Percentiles rank a stretch among this genome's conserved stretches.
phyloP scores from a whole-genome alignment of 768 basidiomycete species.

The Rhodotorula graminis region DNA sequence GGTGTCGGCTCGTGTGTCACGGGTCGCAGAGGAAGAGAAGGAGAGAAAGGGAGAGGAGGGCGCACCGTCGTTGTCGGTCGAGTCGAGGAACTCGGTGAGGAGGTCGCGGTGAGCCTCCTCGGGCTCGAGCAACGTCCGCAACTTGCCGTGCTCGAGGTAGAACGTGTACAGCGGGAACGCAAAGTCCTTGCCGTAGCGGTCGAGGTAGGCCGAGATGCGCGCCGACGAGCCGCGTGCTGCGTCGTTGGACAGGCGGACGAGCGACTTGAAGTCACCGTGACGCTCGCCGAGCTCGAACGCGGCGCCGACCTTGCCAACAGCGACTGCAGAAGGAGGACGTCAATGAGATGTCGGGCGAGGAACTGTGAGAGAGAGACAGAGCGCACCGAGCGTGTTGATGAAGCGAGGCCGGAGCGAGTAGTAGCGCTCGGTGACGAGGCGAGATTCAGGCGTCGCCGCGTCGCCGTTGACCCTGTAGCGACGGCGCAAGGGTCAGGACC shows the following conservation, averaged over 20 bases:
- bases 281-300: slow-evolving; percentile 81
- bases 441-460: slow-evolving; percentile 56
- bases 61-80: slow-evolving; percentile 57
- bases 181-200: slow-evolving; percentile 74
- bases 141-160: slow-evolving; percentile 52
- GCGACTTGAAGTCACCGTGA: slow-evolving; percentile 75
- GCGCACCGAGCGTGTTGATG: slow-evolving; percentile 73
- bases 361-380: no score
- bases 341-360: no score
- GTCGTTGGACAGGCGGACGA: slow-evolving; percentile 73
- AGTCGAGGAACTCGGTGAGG: slow-evolving; percentile 68
- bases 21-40: no score
- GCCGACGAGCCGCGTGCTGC: slow-evolving; percentile 50
- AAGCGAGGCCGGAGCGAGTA: slow-evolving; percentile 67
- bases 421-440: slow-evolving; percentile 64
- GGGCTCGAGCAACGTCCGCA: slow-evolving; percentile 74
- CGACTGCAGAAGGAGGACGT: slow-evolving; percentile 53
- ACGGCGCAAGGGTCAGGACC: background rate
- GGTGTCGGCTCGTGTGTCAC: background rate
- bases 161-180: slow-evolving; percentile 48
- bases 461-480: slow-evolving; percentile 35
- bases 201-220: slow-evolving; percentile 62
- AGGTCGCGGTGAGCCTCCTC: slow-evolving; percentile 60
- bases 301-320: slow-evolving; percentile 60
- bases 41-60: slow-evolving; percentile 39